These are phyloP conservation scores for Fistulinella prunicolor DNA, from an alignment of 768 basidiomycete species.

Conservation along the genomic window DNA sequence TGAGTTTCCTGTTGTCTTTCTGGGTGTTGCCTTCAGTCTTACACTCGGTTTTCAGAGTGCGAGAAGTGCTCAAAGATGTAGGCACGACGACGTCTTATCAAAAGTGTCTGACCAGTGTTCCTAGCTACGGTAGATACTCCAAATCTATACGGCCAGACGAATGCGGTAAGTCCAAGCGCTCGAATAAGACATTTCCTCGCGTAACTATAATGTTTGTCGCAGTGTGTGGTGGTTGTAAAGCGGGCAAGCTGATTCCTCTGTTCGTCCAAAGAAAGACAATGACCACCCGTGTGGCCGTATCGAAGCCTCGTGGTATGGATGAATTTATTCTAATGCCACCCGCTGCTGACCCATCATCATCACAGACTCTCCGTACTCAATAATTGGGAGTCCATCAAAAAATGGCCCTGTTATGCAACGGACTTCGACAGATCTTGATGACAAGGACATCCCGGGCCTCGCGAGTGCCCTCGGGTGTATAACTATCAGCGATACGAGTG, in stretches of 20 bases:
- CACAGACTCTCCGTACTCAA: slow-evolving; percentile 16
- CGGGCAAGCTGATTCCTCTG: slow-evolving; percentile 55
- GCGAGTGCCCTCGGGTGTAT: slow-evolving; percentile 9
- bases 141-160: slow-evolving; percentile 68
- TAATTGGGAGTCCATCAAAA: not conserved
- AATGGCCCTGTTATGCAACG: not conserved
- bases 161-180: slow-evolving; percentile 45
- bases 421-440: not conserved
- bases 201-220: not conserved
- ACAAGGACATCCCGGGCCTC: slow-evolving; percentile 9
- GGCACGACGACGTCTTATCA: slow-evolving; percentile 12
- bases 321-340: not conserved
- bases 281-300: slow-evolving; percentile 43
- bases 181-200: not conserved
- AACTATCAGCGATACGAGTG: slow-evolving; percentile 5
- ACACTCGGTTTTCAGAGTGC: slow-evolving; percentile 47
- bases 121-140: slow-evolving; percentile 70
- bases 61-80: slow-evolving; percentile 61
- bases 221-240: slow-evolving; percentile 70
- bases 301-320: slow-evolving; percentile 42
- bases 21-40: not conserved
- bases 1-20: slow-evolving; percentile 32
- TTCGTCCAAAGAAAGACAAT: slow-evolving; percentile 42
- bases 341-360: not conserved
- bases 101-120: slow-evolving; percentile 4